Percentiles rank a stretch among this genome's conserved stretches.
Conservation (phyloP, 352 stramenopile genomes). For the Pilasporangium apinafurcum region DNA sequence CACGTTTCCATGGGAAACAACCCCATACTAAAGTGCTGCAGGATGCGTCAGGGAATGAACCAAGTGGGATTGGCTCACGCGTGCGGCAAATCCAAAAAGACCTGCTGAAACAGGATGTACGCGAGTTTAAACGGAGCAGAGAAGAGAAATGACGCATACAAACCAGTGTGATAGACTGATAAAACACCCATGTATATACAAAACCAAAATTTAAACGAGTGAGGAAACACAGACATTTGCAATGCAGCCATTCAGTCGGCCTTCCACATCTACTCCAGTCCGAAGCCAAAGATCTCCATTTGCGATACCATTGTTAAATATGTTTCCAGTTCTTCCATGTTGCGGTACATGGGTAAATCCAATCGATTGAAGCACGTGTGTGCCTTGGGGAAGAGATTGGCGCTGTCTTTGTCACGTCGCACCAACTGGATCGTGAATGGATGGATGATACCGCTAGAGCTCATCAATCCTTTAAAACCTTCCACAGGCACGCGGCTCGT, state of each 20-base stretch:
- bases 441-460: conserved; percentile 73
- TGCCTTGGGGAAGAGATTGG: conserved; percentile 56
- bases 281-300: conserved; percentile 80
- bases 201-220: too few relatives aligned
- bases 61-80: conserved; percentile 40
- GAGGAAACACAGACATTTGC: too few relatives aligned
- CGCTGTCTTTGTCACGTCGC: conserved; percentile 24
- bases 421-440: conserved; percentile 80
- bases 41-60: conserved; percentile 6
- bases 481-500: conserved; percentile 77
- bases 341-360: conserved; percentile 63
- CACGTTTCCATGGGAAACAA: conserved; percentile 10
- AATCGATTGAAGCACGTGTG: conserved; percentile 86
- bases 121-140: conserved; percentile 25
- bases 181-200: too few relatives aligned
- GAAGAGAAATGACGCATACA: conserved; percentile 3
- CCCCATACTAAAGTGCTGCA: conserved; percentile 1
- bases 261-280: conserved; percentile 76
- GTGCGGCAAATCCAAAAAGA: conserved; percentile 43
- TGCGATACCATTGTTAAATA: conserved; percentile 73
- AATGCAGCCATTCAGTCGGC: too few relatives aligned
- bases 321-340: conserved; percentile 63
- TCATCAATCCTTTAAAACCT: conserved; percentile 74
- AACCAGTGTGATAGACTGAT: neutral
- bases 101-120: conserved; percentile 36